phyloP scores from a whole-genome alignment of 371 early-diverging fungal species.

The Apophysomyces trapeziformis region DNA sequence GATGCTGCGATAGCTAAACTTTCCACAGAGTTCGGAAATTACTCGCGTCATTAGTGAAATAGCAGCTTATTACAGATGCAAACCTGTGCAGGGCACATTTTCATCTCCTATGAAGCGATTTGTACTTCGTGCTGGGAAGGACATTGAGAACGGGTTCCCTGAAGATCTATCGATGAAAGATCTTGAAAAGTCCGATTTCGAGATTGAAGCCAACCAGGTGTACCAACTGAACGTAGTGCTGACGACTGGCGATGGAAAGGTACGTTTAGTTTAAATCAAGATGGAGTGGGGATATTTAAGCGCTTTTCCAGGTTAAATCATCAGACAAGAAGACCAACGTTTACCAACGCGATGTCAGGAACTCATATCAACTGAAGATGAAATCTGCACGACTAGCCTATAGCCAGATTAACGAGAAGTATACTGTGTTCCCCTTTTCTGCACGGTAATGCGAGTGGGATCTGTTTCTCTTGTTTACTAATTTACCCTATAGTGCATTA shows the following conservation, averaged over 20 bases:
- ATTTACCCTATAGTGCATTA: conserved; percentile 48
- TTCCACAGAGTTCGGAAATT: conserved; percentile 64
- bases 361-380: conserved; percentile 85
- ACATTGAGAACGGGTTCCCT: conserved; percentile 83
- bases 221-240: conserved; percentile 84
- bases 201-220: conserved; percentile 84
- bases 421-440: conserved; percentile 87
- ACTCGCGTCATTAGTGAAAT: conserved; percentile 79
- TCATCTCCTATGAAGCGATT: conserved; percentile 85
- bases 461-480: not conserved
- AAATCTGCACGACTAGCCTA: conserved; percentile 79
- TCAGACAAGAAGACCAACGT: conserved; percentile 79
- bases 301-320: conserved; percentile 47
- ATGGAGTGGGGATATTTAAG: not conserved
- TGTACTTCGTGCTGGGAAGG: conserved; percentile 81
- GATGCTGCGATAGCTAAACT: conserved; percentile 12
- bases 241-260: conserved; percentile 81
- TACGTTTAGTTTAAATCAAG: conserved; percentile 3
- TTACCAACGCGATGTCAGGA: conserved; percentile 80
- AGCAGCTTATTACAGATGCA: conserved; percentile 82
- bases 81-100: conserved; percentile 85
- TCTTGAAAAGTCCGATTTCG: conserved; percentile 56
- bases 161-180: conserved; percentile 71
- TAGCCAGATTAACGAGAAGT: conserved; percentile 70
- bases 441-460: conserved; percentile 47